phyloP scores from a whole-genome alignment of 1,284 basidiomycete species.

The Trichosporon faecale region DNA sequence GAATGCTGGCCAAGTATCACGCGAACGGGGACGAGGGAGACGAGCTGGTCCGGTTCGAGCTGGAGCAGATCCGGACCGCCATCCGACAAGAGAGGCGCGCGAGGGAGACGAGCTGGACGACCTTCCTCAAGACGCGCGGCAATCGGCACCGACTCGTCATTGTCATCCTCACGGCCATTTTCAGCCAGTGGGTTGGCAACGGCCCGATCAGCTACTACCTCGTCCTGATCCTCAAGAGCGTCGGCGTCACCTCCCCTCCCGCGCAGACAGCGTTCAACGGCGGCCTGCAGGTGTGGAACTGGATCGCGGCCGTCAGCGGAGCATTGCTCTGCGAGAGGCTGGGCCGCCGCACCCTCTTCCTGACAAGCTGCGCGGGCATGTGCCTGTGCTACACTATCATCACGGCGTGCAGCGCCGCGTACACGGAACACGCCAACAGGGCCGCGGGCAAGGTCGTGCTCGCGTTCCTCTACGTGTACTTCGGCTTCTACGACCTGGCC shows the following conservation, averaged over 20 bases:
- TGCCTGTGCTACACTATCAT: conserved; percentile 15
- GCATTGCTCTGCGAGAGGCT: conserved; percentile 10
- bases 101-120: conserved; percentile 10
- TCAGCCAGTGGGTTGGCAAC: conserved; percentile 21
- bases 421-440: conserved; percentile 13
- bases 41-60: conserved; percentile 31
- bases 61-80: conserved; percentile 33
- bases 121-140: conserved; percentile 40
- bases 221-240: conserved; percentile 19
- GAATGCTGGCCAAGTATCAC: conserved; percentile 37
- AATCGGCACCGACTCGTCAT: conserved; percentile 55
- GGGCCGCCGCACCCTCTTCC: conserved; percentile 18
- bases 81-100: conserved; percentile 57
- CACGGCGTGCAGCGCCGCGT: conserved; percentile 14
- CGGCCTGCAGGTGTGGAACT: conserved; percentile 21
- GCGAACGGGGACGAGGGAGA: conserved; percentile 30
- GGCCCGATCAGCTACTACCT: conserved; percentile 20
- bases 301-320: conserved; percentile 13
- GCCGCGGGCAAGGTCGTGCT: conserved; percentile 37
- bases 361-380: conserved; percentile 18
- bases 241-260: conserved; percentile 22
- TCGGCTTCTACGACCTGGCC: conserved; percentile 45
- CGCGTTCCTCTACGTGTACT: conserved; percentile 52
- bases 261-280: conserved; percentile 27
- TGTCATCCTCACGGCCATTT: conserved; percentile 53